Evolutionary conservation across 1,139 yeast genomes (phyloP).

Genomic region (Debaryomyces coudertii): DNA sequence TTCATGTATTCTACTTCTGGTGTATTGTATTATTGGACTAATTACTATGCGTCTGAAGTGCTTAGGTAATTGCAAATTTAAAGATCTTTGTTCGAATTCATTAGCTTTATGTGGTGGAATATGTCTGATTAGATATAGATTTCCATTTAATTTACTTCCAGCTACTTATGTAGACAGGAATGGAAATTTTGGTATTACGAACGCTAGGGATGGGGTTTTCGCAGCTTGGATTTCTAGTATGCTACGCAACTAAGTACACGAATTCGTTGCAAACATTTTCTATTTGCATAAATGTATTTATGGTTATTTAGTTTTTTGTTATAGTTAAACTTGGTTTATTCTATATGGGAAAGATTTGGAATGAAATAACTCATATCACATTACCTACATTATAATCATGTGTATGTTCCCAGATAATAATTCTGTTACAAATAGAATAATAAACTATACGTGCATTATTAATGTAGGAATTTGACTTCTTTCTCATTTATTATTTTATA

Average conservation of each 20-base stretch:
- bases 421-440: constrained; percentile 40
- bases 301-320: constrained; percentile 24
- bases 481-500: constrained; percentile 49
- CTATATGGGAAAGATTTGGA: constrained; percentile 28
- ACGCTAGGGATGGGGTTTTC: constrained; percentile 30
- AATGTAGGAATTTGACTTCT: constrained; percentile 45
- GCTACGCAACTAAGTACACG: constrained; percentile 27
- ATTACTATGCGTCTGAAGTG: constrained; percentile 29
- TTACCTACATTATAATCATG: constrained; percentile 45
- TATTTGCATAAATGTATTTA: constrained; percentile 21
- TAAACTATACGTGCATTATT: constrained; percentile 66
- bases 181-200: constrained; percentile 27
- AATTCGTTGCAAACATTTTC: constrained; percentile 26
- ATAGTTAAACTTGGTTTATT: constrained; percentile 58
- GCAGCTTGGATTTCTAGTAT: constrained; percentile 28
- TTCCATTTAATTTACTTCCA: constrained; percentile 29
- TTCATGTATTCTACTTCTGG: constrained; percentile 64
- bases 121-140: constrained; percentile 33
- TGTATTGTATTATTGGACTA: constrained; percentile 60
- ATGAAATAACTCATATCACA: constrained; percentile 47
- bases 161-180: constrained; percentile 27
- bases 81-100: constrained; percentile 30
- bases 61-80: too few species aligned
- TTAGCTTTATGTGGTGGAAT: constrained; percentile 32
- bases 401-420: constrained; percentile 49